phyloP scores from a whole-genome alignment of 2,329 filamentous ascomycete species.

The Cryphonectria carpinicola region DNA sequence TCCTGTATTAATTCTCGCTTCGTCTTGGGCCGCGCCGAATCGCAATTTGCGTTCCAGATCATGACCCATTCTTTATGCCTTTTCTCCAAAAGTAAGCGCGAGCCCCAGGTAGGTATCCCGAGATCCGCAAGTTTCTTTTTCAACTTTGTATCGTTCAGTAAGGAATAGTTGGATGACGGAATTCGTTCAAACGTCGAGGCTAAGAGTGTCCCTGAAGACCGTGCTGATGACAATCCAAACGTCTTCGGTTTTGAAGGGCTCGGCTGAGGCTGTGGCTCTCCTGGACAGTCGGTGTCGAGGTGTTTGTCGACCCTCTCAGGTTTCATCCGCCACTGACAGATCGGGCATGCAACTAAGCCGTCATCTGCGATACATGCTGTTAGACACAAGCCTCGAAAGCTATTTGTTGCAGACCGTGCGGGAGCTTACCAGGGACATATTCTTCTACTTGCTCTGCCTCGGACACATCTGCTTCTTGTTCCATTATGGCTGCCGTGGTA shows the following conservation, averaged over 20 bases:
- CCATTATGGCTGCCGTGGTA: conserved; percentile 41
- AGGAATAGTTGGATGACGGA: conserved; percentile 81
- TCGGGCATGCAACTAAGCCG: conserved; percentile 81
- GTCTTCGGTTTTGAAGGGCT: conserved; percentile 33
- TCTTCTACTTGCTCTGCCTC: conserved; percentile 43
- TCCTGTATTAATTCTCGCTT: conserved; percentile 77
- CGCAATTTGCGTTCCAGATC: conserved; percentile 96
- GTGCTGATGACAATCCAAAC: conserved; percentile 4
- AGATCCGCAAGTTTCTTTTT: conserved; percentile 81
- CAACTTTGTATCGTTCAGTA: conserved; percentile 79
- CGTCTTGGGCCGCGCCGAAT: conserved; percentile 72
- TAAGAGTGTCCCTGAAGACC: conserved; percentile 31
- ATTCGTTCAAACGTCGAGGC: conserved; percentile 62
- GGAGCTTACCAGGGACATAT: conserved; percentile 36
- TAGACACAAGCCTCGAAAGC: conserved; percentile 4
- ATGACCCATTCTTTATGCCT: conserved; percentile 94
- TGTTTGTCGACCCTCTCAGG: conserved; percentile 77
- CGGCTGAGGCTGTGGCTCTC: conserved; percentile 41
- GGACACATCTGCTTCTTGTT: conserved; percentile 35
- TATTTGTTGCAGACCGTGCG: background rate
- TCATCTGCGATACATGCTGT: conserved; percentile 54
- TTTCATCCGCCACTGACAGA: conserved; percentile 82
- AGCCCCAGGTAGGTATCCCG: conserved; percentile 73
- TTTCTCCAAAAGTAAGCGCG: conserved; percentile 70
- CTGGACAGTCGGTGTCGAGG: conserved; percentile 66